Conservation (phyloP, 2,329 filamentous ascomycete species). For the Leptographium wingfieldii region DNA sequence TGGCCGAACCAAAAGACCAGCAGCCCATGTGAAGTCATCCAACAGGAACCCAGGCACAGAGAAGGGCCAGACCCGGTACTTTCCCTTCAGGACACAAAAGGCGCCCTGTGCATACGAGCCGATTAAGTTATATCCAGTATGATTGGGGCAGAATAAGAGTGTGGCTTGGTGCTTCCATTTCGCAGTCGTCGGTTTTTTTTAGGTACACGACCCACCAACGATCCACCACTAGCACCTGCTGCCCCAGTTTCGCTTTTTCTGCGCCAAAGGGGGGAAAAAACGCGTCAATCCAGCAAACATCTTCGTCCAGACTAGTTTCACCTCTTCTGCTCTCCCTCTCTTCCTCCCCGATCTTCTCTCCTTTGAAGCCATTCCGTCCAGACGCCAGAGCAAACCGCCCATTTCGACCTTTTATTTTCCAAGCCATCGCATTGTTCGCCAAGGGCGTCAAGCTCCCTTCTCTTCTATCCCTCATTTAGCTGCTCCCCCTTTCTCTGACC, state of each 20-base stretch:
- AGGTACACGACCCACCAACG: slow-evolving; percentile 7
- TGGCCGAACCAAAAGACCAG: neutral
- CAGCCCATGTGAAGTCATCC: neutral
- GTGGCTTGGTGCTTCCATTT: neutral
- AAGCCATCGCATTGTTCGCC: neutral
- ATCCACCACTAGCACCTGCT: slow-evolving; percentile 5
- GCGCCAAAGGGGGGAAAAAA: slow-evolving; percentile 1
- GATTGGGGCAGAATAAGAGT: neutral
- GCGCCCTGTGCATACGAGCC: neutral
- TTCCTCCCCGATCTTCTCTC: neutral
- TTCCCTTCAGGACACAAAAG: neutral
- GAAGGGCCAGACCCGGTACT: neutral
- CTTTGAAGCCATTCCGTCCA: neutral
- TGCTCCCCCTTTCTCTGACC: neutral
- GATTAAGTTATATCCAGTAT: neutral
- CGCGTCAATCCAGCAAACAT: slow-evolving; percentile 1
- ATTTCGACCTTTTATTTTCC: neutral
- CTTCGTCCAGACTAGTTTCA: neutral
- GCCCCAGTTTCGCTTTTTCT: slow-evolving; percentile 1
- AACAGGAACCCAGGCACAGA: neutral
- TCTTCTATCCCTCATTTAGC: neutral
- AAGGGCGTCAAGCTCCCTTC: neutral
- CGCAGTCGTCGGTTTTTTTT: neutral
- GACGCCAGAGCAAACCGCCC: neutral
- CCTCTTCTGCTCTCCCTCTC: neutral